phyloP scores from a whole-genome alignment of 345 rosid genomes.

The Aquilaria sinensis region DNA sequence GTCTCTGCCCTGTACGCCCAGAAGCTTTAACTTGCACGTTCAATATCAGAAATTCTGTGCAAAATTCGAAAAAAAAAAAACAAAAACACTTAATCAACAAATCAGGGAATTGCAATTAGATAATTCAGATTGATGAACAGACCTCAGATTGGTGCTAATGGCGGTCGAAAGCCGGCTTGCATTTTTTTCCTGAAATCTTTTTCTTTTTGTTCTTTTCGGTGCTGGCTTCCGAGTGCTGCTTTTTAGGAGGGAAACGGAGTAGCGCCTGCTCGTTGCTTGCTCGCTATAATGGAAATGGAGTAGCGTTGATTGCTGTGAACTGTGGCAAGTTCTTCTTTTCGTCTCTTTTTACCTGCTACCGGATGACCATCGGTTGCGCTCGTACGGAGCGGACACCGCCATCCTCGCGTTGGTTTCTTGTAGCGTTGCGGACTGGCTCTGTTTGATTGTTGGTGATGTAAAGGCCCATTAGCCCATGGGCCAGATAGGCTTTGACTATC shows the following conservation, averaged over 20 bases:
- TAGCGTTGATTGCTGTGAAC: slow-evolving; percentile 11
- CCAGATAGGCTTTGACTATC: too few relatives aligned
- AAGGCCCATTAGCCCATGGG: too few relatives aligned
- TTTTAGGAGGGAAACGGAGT: not conserved
- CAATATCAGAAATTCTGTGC: slow-evolving; percentile 32
- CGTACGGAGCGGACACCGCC: too few relatives aligned
- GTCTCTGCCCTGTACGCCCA: not conserved
- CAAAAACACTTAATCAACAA: not conserved
- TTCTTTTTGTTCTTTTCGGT: too few relatives aligned
- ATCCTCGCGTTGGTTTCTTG: too few relatives aligned
- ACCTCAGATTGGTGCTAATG: not conserved
- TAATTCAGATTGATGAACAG: not conserved
- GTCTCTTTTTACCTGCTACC: slow-evolving; percentile 24
- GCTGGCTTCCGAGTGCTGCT: too few relatives aligned
- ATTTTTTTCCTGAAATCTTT: not conserved
- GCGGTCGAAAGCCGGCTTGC: not conserved
- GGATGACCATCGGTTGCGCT: slow-evolving; percentile 14
- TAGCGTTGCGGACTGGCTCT: too few relatives aligned
- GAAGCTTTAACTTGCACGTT: slow-evolving; percentile 9
- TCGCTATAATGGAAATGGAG: slow-evolving; percentile 13
- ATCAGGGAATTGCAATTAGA: not conserved
- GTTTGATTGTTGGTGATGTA: too few relatives aligned
- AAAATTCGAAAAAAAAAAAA: not conserved
- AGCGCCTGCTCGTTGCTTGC: not conserved
- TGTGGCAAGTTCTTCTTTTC: not conserved